Evolutionary conservation across 164 flowering plant species (phyloP).

Genomic region (Vitis rupestris): DNA sequence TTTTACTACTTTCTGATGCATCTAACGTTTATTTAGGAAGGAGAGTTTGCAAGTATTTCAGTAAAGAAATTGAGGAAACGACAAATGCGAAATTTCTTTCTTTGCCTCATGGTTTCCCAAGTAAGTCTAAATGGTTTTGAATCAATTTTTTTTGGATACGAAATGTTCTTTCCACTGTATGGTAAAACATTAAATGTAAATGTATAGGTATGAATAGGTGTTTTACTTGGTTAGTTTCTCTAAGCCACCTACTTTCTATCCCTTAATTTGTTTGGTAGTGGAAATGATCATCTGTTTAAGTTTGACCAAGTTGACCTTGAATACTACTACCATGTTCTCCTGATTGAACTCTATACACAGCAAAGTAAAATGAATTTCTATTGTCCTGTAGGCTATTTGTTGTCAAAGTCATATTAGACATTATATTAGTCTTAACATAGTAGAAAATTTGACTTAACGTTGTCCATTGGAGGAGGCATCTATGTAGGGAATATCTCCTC

Average conservation of each 20-base stretch:
- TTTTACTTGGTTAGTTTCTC: neutral
- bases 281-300: no score
- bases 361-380: no score
- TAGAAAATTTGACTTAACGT: no score
- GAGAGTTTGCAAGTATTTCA: slow-evolving; percentile 70
- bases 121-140: slow-evolving; percentile 35
- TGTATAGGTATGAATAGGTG: neutral
- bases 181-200: neutral
- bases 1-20: neutral
- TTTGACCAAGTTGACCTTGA: no score
- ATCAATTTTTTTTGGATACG: no score
- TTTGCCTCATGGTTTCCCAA: slow-evolving; percentile 95
- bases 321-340: no score
- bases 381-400: no score
- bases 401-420: no score
- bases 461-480: no score
- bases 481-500: no score
- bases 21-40: slow-evolving; percentile 53
- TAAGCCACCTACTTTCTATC: neutral
- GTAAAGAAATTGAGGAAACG: slow-evolving; percentile 82
- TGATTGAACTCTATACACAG: no score
- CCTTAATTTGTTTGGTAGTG: neutral
- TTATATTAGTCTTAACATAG: no score
- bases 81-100: slow-evolving; percentile 88
- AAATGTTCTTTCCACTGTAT: neutral